Evolutionary conservation across 2,329 filamentous ascomycete genomes (phyloP), one percentile per base, ranked within the genome.

Genomic region (Raffaelea deltoideospora): DNA sequence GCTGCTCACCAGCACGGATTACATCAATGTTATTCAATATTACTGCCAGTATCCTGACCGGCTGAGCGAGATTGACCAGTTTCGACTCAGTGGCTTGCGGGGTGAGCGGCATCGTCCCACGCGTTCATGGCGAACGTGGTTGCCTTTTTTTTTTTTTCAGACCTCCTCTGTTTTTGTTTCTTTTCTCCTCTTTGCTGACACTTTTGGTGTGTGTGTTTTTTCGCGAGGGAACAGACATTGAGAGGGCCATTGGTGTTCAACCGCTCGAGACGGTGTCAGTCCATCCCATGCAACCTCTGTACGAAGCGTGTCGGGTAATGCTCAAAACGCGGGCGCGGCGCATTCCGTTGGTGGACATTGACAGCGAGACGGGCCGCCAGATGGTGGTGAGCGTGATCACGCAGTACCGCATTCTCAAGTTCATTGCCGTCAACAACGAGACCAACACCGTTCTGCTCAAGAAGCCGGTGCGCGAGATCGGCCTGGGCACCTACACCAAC

Each of bases 1-100:
- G 28, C 72, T 98, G 34, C 69, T 98, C 46, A 98, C 90, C 21
- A 90, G 86, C 44, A 93, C 86, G 42, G 90, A 98, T 60, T 98
- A 90, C 57, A 92, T 98, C 61, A 98, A 98, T 53, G 80, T 98
- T 39, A 93, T 98, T 29, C 88, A 96, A 56, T 98, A 98, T 60
- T 96, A 98, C 65, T 95, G 86, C 67, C 87, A 96, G 58, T 92
- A 90, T 49, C 90, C 88, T 3, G 84, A 93, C 47, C 81, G 87
- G 40, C 72, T 96, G 42, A 76, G 78, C 46, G 78, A 88, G 53
- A 82, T 98, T 49, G 90, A 96, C 47, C 83, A 94, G 56, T 95
- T 98, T 56, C 79, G 85, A 33, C 63, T 98, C 43, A 88, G 83
- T 60, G 94, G 85, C 53, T 70, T 98, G 40, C 74, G 88, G 71